A percentile compares a stretch with the other conserved stretches of the same genome.
Evolutionary conservation across 768 basidiomycete species (phyloP).

Genomic region (Baorangia bicolor): DNA sequence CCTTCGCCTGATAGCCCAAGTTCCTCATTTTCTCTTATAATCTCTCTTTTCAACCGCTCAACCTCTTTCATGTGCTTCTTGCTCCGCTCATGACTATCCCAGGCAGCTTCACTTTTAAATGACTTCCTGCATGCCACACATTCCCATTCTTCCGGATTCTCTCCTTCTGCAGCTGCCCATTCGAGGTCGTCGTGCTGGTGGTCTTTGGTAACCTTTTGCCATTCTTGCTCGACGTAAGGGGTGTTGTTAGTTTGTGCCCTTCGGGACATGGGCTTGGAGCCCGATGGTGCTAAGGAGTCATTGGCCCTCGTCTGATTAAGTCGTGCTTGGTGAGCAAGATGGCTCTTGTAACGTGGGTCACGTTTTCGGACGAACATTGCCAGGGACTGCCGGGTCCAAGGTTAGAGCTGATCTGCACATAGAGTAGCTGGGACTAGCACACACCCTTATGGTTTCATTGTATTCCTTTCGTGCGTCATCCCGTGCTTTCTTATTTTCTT

Average conservation of each 20-base stretch:
- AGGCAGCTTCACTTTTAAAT: conserved; percentile 90
- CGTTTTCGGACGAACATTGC: conserved; percentile 79
- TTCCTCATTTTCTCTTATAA: conserved; percentile 71
- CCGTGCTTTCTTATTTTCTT: conserved; percentile 90
- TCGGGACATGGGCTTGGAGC: conserved; percentile 24
- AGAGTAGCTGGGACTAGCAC: conserved; percentile 23
- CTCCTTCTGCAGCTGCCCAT: conserved; percentile 71
- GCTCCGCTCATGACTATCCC: conserved; percentile 95
- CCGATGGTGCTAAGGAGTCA: conserved; percentile 32
- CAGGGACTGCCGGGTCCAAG: conserved; percentile 49
- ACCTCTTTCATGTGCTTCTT: conserved; percentile 92
- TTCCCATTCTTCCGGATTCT: conserved; percentile 81
- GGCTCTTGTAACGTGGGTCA: conserved; percentile 81
- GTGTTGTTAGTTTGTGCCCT: conserved; percentile 28
- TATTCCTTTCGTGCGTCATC: conserved; percentile 89
- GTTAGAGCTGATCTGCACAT: background rate
- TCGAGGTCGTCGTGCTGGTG: conserved; percentile 53
- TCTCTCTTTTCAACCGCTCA: conserved; percentile 70
- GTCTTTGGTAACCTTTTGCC: conserved; percentile 66
- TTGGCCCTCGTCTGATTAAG: conserved; percentile 32
- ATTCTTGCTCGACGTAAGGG: conserved; percentile 79
- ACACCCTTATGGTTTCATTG: conserved; percentile 84
- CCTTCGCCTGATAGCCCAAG: conserved; percentile 50
- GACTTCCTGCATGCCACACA: conserved; percentile 93
- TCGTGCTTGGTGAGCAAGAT: conserved; percentile 50